Evolutionary conservation across 306 rosid species (phyloP), one percentile per base, ranked within the genome.

Genomic region (Prunus fruticosa): DNA sequence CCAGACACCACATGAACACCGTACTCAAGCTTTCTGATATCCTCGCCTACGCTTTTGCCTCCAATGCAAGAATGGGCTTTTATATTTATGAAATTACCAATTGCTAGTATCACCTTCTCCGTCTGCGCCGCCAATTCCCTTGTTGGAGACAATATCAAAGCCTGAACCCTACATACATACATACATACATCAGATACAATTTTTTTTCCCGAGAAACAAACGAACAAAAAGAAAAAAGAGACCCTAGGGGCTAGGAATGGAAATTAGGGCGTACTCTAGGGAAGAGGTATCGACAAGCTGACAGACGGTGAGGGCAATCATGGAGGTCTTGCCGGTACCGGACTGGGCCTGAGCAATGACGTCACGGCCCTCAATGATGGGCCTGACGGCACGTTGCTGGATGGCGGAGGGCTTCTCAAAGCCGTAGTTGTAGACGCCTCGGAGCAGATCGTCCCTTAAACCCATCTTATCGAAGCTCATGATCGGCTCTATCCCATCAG

Each of bases 1-100:
- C 99, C 99, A 65, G 99, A 96, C 51, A 96, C 99, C 53, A 92
- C 96, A 71, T 96, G 99, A 79, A 96, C 99, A 74, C 99, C 99
- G 74, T 91, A 76, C 84, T 96, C 99, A 2, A 96, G 91, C 86
- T 96, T 91, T 80, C 99, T 84, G 22, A 96, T 92, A 79, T 96
- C 99, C 81, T 96, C 98, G 23, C 98, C 93, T 19, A 96, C 97
- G 64, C 99, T 96, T 84, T 91, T 92, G 62, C 99, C 98, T 58
- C 99, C 99, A 82, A 96, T 63, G 76, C 99, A 96, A 20, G 98
- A 69, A 80, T 96, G 99, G 2, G 91, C 97, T 88, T 92, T 97
- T 62, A 96, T 92, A 78, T 89, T 96, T 8, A 96, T 92, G 82
- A 72, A 91, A 85, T 91, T 91, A 8, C 99, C 99, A 84, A 96